Percentiles rank a stretch among this genome's conserved stretches.
These are phyloP conservation scores for Hypseocharis bilobata DNA, from an alignment of 441 rosid species.

Conservation along the genomic window DNA sequence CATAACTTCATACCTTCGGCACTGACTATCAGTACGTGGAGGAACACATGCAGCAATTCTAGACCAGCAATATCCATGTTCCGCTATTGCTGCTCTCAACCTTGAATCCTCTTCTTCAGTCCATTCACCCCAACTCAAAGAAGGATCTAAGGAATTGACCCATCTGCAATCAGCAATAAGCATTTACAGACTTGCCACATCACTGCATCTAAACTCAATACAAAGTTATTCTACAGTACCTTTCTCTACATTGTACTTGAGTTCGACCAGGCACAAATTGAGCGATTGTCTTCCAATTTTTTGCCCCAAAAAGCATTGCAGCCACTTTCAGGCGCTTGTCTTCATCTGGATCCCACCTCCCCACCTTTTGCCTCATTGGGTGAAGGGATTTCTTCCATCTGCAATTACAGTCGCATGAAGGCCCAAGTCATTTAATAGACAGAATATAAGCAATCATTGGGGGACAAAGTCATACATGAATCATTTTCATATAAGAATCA, in stretches of 20 bases:
- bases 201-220: background rate
- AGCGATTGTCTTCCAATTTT: slow-evolving; percentile 60
- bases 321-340: slow-evolving; percentile 68
- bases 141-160: slow-evolving; percentile 72
- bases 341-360: slow-evolving; percentile 64
- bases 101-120: slow-evolving; percentile 65
- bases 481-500: no score
- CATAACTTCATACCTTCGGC: slow-evolving; percentile 46
- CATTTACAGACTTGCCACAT: slow-evolving; percentile 21
- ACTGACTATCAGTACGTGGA: slow-evolving; percentile 72
- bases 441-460: background rate
- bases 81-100: slow-evolving; percentile 51
- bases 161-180: slow-evolving; percentile 42
- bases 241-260: slow-evolving; percentile 6
- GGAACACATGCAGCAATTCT: slow-evolving; percentile 54
- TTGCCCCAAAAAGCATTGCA: slow-evolving; percentile 65
- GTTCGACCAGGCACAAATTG: slow-evolving; percentile 9
- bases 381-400: slow-evolving; percentile 76
- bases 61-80: slow-evolving; percentile 65
- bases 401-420: slow-evolving; percentile 13
- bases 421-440: background rate
- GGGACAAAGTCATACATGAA: background rate
- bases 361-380: slow-evolving; percentile 42
- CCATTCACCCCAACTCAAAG: slow-evolving; percentile 51
- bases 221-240: slow-evolving; percentile 1